Base-by-base conservation (phyloP, 495 filamentous ascomycete species). In the Arthonia radiata region DNA sequence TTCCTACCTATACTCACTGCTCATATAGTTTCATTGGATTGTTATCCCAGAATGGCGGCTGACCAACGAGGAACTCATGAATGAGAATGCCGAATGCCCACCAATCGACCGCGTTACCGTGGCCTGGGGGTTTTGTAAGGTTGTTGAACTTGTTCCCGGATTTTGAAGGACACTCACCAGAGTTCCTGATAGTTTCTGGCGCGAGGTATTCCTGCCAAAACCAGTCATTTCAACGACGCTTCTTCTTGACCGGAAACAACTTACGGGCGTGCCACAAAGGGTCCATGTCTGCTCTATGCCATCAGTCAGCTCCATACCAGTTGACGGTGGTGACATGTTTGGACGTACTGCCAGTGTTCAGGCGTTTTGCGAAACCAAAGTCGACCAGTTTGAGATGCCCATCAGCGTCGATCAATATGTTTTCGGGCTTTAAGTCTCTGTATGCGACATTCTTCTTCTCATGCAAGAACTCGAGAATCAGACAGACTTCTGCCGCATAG, bases 31-130 rank as follows among this genome's bases (percentile, higher is more conserved):
- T 81, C 41, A 93, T 86, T 0, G 82, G 81, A 37, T 86, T 92
- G 27, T 78, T 67, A 42, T 92, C 77, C 76, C 83, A 97, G 48
- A 97, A 97, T 2, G 86, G 86, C 4, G 86, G 86, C 39, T 92
- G 89, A 18, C 86, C 86, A 3, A 86, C 80, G 15, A 93, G 54
- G 40, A 97, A 92, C 43, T 97, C 86, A 46, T 89, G 94, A 29
- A 93, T 78, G 27, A 97, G 48, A 35, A 97, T 90, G 4, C 86
- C 86, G 34, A 94, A 56, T 4, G 86, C 89, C 86, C 86, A 97
- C 86, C 86, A 97, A 48, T 97, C 86, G n/a, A 97, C 86, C 1
- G 86, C 83, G 18, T 77, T 78, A 16, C 77, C 81, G 42, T 97
- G 86, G 9, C 81, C 82, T 47, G 24, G 10, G 26, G 21, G 17